Base-by-base conservation (phyloP, 2,329 filamentous ascomycete genomes). In the Periconia sp. region DNA sequence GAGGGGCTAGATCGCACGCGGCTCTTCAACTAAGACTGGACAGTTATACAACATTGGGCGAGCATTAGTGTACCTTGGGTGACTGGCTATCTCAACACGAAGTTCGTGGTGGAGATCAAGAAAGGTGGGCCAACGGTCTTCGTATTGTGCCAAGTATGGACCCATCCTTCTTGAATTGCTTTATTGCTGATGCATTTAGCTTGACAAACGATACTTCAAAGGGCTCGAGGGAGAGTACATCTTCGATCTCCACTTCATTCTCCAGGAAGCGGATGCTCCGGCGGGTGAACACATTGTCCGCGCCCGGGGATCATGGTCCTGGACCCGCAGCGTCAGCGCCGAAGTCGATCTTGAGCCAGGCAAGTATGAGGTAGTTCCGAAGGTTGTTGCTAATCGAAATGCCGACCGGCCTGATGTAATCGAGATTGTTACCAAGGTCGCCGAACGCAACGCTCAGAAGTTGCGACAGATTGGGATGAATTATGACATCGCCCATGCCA, bases 281-380 rank as follows among this genome's bases (percentile, higher is more conserved):
- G 76, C 82, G 35, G 76, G 79, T 5, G 78, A 82, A 27, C 82
- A 84, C 55, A 79, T 83, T 41, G 77, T 83, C 7, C 80, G 81
- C 45, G 82, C 79, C 44, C 55, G 79, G 62, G 55, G 81, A 67
- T 62, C 78, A 70, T 72, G 67, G 60, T 78, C 77, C 67, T 89
- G 90, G 79, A 84, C 79, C 14, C 85, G 91, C 8, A 89, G 87
- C 6, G 86, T 92, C 48, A 91, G 87, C 45, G 85, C 90, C 2
- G 90, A 94, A 68, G 80, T 93, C 17, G 80, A 86, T 27, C 82
- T 94, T 41, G 83, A 89, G 19, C 82, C 86, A 0, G 91, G 91
- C 6, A 83, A 81, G 35, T 94, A 94, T 71, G 84, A 85, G 23
- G 83, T 95, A 6, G 77, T 90, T 17, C 82, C 92, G 68, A 91